A percentile compares a stretch with the other conserved stretches of the same genome.
Evolutionary conservation across 768 basidiomycete genomes (phyloP).

Genomic region (Mycena rebaudengoi): DNA sequence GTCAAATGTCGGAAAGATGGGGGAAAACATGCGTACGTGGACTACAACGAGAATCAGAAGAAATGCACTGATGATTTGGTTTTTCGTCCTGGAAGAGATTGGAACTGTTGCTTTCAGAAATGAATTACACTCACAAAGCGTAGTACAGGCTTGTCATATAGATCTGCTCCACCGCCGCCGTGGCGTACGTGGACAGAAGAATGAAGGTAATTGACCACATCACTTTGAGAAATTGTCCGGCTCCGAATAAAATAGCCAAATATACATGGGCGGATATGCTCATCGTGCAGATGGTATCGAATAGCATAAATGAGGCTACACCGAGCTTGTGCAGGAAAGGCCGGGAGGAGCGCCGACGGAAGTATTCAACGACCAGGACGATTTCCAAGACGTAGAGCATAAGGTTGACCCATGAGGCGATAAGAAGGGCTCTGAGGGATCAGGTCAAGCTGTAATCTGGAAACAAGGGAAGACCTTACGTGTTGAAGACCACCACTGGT

Average conservation of each 20-base stretch:
- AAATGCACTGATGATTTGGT: conserved; percentile 5
- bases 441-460: no score
- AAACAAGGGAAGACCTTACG: no score
- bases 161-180: conserved; percentile 19
- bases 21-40: conserved; percentile 11
- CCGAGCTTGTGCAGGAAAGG: conserved; percentile 23
- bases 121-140: conserved; percentile 9
- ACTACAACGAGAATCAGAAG: conserved; percentile 3
- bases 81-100: conserved; percentile 15
- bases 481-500: no score
- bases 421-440: no score
- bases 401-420: conserved; percentile 28
- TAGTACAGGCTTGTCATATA: conserved; percentile 24
- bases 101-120: not conserved
- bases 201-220: not conserved
- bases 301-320: conserved; percentile 15
- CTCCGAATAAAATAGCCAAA: conserved; percentile 2
- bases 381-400: conserved; percentile 27
- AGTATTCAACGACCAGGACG: conserved; percentile 22
- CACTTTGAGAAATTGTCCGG: not conserved
- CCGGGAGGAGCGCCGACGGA: conserved; percentile 17
- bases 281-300: conserved; percentile 28
- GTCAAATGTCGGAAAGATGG: no score
- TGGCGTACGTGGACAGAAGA: conserved; percentile 18
- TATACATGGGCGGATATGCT: conserved; percentile 12